These are phyloP conservation scores for Claviceps spartinae DNA, from an alignment of 2,329 filamentous ascomycete species.

Conservation along the genomic window DNA sequence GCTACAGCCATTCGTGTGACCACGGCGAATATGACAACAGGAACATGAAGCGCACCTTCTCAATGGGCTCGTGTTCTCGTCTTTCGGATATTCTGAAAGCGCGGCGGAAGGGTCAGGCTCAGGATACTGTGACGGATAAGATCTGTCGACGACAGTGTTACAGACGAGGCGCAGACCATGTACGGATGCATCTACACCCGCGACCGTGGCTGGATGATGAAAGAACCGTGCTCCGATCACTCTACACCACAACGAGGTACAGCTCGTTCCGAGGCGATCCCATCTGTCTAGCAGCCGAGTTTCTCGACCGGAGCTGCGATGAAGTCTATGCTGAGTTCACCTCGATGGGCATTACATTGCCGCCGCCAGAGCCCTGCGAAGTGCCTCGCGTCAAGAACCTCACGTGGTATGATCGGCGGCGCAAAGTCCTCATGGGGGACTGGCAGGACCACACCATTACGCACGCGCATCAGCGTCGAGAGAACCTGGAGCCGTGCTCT, in stretches of 20 bases:
- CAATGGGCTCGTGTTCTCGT: conserved; percentile 23
- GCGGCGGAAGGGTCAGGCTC: conserved; percentile 10
- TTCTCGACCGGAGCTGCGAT: conserved; percentile 38
- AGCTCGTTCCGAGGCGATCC: conserved; percentile 27
- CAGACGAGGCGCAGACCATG: conserved; percentile 10
- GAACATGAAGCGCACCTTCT: conserved; percentile 39
- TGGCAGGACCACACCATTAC: conserved; percentile 42
- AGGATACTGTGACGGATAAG: conserved; percentile 6
- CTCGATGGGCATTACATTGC: conserved; percentile 13
- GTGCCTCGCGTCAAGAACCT: conserved; percentile 29
- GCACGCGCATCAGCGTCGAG: conserved; percentile 41
- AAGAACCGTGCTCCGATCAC: conserved; percentile 31
- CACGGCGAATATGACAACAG: conserved; percentile 45
- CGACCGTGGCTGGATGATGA: conserved; percentile 36
- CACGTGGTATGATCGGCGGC: conserved; percentile 43
- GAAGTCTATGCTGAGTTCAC: conserved; percentile 29
- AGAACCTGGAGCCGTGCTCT: conserved; percentile 50
- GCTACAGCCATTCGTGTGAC: conserved; percentile 46
- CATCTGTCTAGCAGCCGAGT: conserved; percentile 35
- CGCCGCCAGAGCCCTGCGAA: conserved; percentile 14
- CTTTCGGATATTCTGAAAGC: conserved; percentile 20
- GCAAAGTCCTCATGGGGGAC: conserved; percentile 38
- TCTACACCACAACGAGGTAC: conserved; percentile 28
- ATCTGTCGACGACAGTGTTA: conserved; percentile 32
- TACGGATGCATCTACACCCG: conserved; percentile 1